Conservation (phyloP, 768 basidiomycete species). For the Hypsizygus marmoreus region DNA sequence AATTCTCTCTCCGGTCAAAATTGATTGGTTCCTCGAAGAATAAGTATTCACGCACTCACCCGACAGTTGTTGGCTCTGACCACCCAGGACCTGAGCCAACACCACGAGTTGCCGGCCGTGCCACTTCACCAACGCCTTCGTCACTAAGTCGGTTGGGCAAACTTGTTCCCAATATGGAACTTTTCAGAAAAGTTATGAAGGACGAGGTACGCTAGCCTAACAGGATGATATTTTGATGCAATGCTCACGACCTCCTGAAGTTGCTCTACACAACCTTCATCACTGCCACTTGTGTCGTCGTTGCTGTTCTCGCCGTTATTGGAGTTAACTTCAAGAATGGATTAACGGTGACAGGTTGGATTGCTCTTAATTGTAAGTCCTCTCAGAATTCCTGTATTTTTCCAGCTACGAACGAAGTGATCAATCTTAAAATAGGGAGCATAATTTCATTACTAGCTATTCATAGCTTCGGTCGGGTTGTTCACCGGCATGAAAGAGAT, state of each 20-base stretch:
- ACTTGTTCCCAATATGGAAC: slow-evolving; percentile 52
- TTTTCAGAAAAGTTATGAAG: slow-evolving; percentile 58
- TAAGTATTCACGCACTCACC: background rate
- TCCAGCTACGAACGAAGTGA: slow-evolving; percentile 10
- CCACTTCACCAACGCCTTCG: slow-evolving; percentile 29
- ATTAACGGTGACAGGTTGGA: slow-evolving; percentile 52
- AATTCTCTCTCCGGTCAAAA: slow-evolving; percentile 1
- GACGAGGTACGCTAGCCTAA: slow-evolving; percentile 64
- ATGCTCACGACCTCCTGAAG: slow-evolving; percentile 32
- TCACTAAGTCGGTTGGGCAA: slow-evolving; percentile 45
- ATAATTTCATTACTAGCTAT: slow-evolving; percentile 57
- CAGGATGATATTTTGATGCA: no score
- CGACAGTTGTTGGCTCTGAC: no score
- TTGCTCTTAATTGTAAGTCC: slow-evolving; percentile 53
- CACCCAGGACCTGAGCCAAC: background rate
- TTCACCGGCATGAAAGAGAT: slow-evolving; percentile 62
- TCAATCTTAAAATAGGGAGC: slow-evolving; percentile 41
- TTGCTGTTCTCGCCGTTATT: slow-evolving; percentile 49
- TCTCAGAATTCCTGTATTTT: no score
- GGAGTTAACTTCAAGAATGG: slow-evolving; percentile 49
- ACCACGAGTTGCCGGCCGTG: slow-evolving; percentile 3
- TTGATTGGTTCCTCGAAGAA: slow-evolving; percentile 1
- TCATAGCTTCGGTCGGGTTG: slow-evolving; percentile 61
- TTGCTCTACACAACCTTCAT: slow-evolving; percentile 57
- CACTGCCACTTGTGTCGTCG: slow-evolving; percentile 47